Evolutionary conservation across 345 rosid genomes (phyloP).

Genomic region (Eucalyptus curtisii): DNA sequence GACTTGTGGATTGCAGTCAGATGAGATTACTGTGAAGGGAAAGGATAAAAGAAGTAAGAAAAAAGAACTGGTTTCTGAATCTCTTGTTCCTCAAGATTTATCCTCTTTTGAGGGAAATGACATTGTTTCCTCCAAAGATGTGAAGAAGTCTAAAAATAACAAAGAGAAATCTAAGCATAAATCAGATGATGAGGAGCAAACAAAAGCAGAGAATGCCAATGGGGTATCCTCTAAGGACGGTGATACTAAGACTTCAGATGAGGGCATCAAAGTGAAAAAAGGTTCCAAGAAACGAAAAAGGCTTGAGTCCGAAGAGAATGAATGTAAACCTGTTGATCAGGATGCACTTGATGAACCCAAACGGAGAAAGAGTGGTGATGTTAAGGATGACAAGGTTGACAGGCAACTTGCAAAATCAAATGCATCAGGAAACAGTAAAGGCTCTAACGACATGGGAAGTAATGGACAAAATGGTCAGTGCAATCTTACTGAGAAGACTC

Average conservation of each 20-base stretch:
- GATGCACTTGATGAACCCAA: constrained; percentile 37
- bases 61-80: constrained; percentile 5
- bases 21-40: constrained; percentile 7
- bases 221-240: background rate
- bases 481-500: constrained; percentile 1
- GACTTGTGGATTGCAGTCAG: background rate
- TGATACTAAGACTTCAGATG: background rate
- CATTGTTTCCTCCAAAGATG: constrained; percentile 5
- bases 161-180: constrained; percentile 25
- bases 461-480: background rate
- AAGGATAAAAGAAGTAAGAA: constrained; percentile 40
- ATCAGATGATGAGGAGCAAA: constrained; percentile 2
- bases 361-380: constrained; percentile 31
- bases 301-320: constrained; percentile 30
- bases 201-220: background rate
- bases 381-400: constrained; percentile 6
- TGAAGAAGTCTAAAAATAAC: constrained; percentile 29
- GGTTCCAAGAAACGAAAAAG: constrained; percentile 74
- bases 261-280: constrained; percentile 11
- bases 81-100: background rate
- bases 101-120: background rate
- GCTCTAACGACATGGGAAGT: background rate
- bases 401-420: background rate
- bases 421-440: constrained; percentile 1
- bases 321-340: constrained; percentile 5